Evolutionary conservation across 306 rosid species (phyloP).

Genomic region (Corylus avellana): DNA sequence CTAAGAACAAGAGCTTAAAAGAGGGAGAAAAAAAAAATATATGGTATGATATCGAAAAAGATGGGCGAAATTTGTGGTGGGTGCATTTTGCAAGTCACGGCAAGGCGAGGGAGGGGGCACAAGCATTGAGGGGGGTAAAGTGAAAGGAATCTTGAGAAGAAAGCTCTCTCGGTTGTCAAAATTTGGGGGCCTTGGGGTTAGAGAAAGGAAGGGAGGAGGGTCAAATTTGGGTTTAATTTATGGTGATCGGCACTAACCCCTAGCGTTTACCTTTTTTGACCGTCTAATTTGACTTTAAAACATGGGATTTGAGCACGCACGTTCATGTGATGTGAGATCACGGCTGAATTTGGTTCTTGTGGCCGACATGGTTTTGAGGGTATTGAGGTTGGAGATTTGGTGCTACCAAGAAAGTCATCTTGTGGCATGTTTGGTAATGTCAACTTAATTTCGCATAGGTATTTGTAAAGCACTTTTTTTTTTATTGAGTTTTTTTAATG

Average conservation of each 20-base stretch:
- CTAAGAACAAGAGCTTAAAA: conserved; percentile 10
- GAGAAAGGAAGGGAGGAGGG: background rate
- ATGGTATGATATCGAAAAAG: conserved; percentile 29
- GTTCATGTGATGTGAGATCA: conserved; percentile 23
- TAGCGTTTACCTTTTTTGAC: conserved; percentile 17
- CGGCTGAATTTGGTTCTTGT: conserved; percentile 4
- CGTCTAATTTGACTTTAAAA: conserved; percentile 25
- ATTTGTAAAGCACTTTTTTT: too few species aligned
- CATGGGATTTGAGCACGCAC: conserved; percentile 26
- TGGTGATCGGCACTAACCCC: conserved; percentile 23
- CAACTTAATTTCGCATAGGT: too few species aligned
- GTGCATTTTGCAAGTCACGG: conserved; percentile 39
- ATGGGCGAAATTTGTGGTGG: conserved; percentile 17
- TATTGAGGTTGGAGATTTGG: background rate
- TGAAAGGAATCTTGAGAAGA: conserved; percentile 22
- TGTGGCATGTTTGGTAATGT: too few species aligned
- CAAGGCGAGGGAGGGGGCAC: conserved; percentile 27
- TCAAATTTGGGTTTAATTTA: conserved; percentile 14
- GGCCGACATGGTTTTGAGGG: background rate
- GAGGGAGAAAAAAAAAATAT: conserved; percentile 14
- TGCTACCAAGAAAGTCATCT: background rate
- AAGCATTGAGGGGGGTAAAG: conserved; percentile 21
- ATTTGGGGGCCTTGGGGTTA: conserved; percentile 25
- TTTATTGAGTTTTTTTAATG: too few species aligned
- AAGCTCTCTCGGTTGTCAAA: conserved; percentile 3